phyloP scores from a whole-genome alignment of 768 basidiomycete genomes.

The Agaricus subrufescens region DNA sequence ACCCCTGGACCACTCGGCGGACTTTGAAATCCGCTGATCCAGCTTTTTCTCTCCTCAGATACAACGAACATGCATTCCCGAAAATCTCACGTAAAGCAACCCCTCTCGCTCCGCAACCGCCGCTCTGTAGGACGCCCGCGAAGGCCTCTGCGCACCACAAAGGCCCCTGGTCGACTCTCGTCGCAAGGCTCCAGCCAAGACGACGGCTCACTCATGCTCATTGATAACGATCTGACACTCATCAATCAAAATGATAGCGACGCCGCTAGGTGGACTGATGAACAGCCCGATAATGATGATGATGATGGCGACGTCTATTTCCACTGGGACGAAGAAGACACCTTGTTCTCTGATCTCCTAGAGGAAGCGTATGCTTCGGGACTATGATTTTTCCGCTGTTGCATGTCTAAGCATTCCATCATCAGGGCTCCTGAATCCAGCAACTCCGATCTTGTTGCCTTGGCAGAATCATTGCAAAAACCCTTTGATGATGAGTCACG shows the following conservation, averaged over 20 bases:
- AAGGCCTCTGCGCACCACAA: background rate
- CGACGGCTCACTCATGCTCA: background rate
- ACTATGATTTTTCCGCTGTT: constrained; percentile 11
- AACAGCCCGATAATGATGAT: constrained; percentile 23
- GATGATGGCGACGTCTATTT: constrained; percentile 22
- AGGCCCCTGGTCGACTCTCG: background rate
- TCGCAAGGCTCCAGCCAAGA: background rate
- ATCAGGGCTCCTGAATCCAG: constrained; percentile 22
- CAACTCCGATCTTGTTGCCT: constrained; percentile 26
- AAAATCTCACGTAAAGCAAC: background rate
- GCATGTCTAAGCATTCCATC: constrained; percentile 6
- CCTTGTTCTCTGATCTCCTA: constrained; percentile 45
- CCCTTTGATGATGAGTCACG: constrained; percentile 37
- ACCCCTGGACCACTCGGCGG: constrained; percentile 27
- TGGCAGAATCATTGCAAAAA: constrained; percentile 36
- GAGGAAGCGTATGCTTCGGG: constrained; percentile 31
- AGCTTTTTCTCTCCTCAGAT: background rate
- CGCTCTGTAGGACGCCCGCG: background rate
- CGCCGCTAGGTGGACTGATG: constrained; percentile 14
- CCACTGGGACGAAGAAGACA: constrained; percentile 49
- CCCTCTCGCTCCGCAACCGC: background rate
- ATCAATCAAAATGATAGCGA: constrained; percentile 12
- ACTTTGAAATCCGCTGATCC: constrained; percentile 31
- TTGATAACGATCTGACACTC: constrained; percentile 11
- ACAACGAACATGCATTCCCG: constrained; percentile 14